Evolutionary conservation across 176 grass and related monocot species (phyloP).

Genomic region (Bromus sterilis): DNA sequence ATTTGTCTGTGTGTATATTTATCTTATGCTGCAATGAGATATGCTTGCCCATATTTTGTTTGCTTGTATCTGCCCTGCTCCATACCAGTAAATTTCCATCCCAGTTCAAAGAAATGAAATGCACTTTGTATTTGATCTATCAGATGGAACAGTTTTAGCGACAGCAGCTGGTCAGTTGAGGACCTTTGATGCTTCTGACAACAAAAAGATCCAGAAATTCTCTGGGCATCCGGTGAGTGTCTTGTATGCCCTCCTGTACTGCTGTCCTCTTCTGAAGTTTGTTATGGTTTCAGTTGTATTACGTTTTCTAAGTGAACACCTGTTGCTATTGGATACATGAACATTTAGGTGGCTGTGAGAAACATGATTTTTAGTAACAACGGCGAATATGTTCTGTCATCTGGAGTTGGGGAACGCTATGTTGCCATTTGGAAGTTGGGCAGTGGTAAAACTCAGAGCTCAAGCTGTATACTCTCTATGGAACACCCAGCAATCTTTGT

Average conservation of each 20-base stretch:
- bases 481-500: constrained; percentile 78
- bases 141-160: constrained; percentile 85
- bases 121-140: constrained; percentile 9
- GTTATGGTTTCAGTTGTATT: neutral
- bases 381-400: constrained; percentile 66
- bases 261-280: neutral
- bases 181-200: constrained; percentile 61
- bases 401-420: constrained; percentile 79
- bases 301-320: neutral
- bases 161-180: constrained; percentile 88
- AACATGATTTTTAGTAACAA: constrained; percentile 80
- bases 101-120: constrained; percentile 15
- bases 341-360: constrained; percentile 65
- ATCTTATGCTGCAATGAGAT: neutral
- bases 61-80: neutral
- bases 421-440: constrained; percentile 85
- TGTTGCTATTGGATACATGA: constrained; percentile 19
- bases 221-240: constrained; percentile 78
- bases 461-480: constrained; percentile 74
- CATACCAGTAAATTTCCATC: neutral
- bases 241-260: neutral
- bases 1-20: constrained; percentile 3
- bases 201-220: constrained; percentile 92
- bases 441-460: constrained; percentile 47
- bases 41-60: constrained; percentile 3